Evolutionary conservation across 768 basidiomycete species (phyloP).

Genomic region (Melanogaster broomeanus): DNA sequence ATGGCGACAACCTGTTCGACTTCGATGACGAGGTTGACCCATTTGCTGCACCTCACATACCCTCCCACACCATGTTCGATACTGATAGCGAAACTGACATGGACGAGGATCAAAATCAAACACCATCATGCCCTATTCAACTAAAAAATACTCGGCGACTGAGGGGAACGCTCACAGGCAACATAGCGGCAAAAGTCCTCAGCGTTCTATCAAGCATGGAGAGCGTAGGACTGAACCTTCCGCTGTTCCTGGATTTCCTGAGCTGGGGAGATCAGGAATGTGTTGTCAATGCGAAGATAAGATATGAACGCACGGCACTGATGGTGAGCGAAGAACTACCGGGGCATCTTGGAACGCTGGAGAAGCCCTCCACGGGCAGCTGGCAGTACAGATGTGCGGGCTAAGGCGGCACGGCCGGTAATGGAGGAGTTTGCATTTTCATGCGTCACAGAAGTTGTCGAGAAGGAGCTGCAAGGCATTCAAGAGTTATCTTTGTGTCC

Average conservation of each 20-base stretch:
- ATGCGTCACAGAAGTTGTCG: too few species aligned
- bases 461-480: too few species aligned
- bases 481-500: too few species aligned
- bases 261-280: constrained; percentile 23
- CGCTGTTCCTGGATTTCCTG: constrained; percentile 33
- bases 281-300: constrained; percentile 16
- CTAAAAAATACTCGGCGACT: background rate
- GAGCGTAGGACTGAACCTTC: constrained; percentile 17
- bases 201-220: background rate
- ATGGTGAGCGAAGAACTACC: constrained; percentile 27
- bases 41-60: background rate
- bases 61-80: background rate
- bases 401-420: too few species aligned
- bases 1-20: background rate
- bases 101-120: background rate
- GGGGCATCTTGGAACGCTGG: constrained; percentile 17
- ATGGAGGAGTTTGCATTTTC: too few species aligned
- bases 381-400: too few species aligned
- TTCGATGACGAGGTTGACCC: background rate
- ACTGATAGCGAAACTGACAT: background rate
- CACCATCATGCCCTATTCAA: background rate
- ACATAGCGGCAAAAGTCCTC: background rate
- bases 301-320: constrained; percentile 18
- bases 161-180: background rate
- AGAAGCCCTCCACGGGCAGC: too few species aligned